A percentile compares a stretch with the other conserved stretches of the same genome.
These are phyloP conservation scores for Rhizopogon vulgaris DNA, from an alignment of 768 basidiomycete species.

Conservation along the genomic window DNA sequence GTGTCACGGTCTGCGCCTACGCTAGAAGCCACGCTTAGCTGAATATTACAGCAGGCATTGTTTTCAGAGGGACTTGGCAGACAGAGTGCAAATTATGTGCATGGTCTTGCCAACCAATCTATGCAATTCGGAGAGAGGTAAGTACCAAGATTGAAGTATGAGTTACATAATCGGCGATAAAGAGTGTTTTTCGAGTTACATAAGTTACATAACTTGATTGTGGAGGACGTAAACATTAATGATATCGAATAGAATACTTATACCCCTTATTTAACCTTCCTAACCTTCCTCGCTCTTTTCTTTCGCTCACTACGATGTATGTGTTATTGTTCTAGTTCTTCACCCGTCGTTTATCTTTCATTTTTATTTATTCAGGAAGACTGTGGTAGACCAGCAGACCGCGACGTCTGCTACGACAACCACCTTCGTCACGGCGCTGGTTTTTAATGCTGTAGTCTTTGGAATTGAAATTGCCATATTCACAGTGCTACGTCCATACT, in stretches of 20 bases:
- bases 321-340: constrained; percentile 5
- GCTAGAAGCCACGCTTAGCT: not conserved
- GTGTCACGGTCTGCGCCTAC: not conserved
- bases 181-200: no score
- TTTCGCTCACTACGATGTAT: constrained; percentile 9
- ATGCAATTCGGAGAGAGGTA: no score
- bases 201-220: no score
- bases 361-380: not conserved
- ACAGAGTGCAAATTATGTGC: not conserved
- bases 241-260: no score
- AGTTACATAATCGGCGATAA: no score
- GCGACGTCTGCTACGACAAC: constrained; percentile 61
- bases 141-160: no score
- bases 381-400: constrained; percentile 13
- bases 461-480: constrained; percentile 67
- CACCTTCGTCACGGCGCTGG: constrained; percentile 80
- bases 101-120: not conserved
- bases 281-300: not conserved
- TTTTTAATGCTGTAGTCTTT: constrained; percentile 74
- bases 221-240: no score
- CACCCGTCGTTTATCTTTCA: not conserved
- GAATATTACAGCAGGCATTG: not conserved
- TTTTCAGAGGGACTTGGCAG: not conserved
- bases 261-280: no score
- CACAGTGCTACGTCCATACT: constrained; percentile 77